phyloP scores from a whole-genome alignment of 768 basidiomycete species.

The Serpula lacrymans region DNA sequence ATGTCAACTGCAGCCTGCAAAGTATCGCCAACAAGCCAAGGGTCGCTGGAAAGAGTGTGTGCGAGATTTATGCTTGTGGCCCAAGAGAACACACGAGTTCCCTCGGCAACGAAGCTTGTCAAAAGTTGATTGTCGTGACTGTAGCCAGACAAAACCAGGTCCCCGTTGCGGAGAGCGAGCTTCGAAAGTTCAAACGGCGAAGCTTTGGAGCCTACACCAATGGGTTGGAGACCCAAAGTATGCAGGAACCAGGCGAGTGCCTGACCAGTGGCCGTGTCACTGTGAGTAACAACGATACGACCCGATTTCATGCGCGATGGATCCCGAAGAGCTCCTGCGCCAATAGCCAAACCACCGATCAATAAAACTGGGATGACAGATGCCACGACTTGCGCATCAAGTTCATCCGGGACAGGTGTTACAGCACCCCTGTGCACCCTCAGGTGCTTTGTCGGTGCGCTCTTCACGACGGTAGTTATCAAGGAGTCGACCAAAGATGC shows the following conservation, averaged over 20 bases:
- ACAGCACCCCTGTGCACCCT: background rate
- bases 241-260: background rate
- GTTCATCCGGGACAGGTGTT: background rate
- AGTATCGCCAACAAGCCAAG: background rate
- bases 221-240: background rate
- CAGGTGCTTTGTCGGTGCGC: background rate
- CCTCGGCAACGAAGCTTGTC: background rate
- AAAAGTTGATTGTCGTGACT: background rate
- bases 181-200: background rate
- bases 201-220: background rate
- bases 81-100: background rate
- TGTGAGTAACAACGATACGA: background rate
- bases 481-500: background rate
- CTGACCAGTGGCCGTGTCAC: background rate
- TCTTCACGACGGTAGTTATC: background rate
- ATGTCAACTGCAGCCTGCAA: slow-evolving; percentile 1
- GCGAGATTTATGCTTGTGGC: background rate
- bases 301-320: background rate
- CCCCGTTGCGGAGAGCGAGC: background rate
- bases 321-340: background rate
- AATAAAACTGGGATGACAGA: background rate
- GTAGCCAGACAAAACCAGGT: background rate
- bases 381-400: background rate
- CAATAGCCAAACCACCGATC: background rate
- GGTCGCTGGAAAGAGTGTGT: background rate